phyloP scores from a whole-genome alignment of 2,329 filamentous ascomycete species.

The Xylaria hypoxylon region DNA sequence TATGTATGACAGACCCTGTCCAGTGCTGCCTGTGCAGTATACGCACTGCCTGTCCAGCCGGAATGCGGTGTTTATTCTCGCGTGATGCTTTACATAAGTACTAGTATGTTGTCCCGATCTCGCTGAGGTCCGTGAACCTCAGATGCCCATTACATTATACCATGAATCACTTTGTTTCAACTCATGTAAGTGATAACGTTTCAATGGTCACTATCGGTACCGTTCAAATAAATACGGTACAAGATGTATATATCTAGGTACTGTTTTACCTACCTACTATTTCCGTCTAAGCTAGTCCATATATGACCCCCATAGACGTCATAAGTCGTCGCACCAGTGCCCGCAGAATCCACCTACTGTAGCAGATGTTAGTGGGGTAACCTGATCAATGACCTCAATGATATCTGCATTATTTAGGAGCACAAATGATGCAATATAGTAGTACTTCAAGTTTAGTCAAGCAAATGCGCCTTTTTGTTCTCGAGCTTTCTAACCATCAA shows the following conservation, averaged over 20 bases:
- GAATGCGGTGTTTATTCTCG: conserved; percentile 30
- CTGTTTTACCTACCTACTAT: no score
- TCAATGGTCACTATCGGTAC: no score
- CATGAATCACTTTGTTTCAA: no score
- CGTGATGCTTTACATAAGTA: conserved; percentile 6
- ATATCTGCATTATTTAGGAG: background rate
- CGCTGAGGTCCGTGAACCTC: conserved; percentile 6
- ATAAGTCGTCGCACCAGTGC: background rate
- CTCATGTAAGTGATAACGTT: no score
- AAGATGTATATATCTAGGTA: no score
- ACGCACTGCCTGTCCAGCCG: conserved; percentile 17
- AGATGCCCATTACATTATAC: background rate
- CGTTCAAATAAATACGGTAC: no score
- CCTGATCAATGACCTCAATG: background rate
- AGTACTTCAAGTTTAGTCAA: no score
- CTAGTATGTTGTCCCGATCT: conserved; percentile 4
- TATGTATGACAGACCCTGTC: conserved; percentile 19
- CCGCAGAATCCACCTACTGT: background rate
- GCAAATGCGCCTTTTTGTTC: no score
- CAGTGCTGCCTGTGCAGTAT: no score
- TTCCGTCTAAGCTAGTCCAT: background rate
- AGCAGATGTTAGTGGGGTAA: conserved; percentile 9
- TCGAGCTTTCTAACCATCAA: no score
- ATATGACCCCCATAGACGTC: conserved; percentile 9
- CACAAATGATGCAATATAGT: conserved; percentile 4